Percentiles rank a stretch among this genome's conserved stretches.
These are phyloP conservation scores for Oxyria digyna DNA, from an alignment of 148 eudicot species.

Conservation along the genomic window DNA sequence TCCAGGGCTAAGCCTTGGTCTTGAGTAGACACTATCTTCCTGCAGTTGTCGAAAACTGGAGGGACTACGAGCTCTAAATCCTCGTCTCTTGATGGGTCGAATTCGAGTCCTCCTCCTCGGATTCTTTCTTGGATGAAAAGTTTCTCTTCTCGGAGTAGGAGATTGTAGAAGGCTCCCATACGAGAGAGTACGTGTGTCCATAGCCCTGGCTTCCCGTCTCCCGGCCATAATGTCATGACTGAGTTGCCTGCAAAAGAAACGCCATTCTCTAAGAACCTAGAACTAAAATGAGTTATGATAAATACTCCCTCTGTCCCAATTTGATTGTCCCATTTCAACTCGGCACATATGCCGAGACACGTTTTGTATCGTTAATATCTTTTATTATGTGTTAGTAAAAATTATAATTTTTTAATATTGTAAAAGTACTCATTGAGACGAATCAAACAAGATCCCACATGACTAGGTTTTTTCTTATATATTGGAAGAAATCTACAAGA, in stretches of 20 bases:
- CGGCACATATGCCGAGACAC: too few species aligned
- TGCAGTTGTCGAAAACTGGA: conserved; percentile 63
- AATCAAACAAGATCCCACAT: too few species aligned
- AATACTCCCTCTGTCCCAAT: too few species aligned
- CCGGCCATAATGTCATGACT: conserved; percentile 55
- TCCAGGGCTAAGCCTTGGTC: conserved; percentile 62
- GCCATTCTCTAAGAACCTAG: too few species aligned
- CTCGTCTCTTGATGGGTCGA: conserved; percentile 28
- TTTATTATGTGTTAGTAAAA: too few species aligned
- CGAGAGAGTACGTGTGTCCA: conserved; percentile 71
- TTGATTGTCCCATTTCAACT: too few species aligned
- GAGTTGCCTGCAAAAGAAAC: conserved; percentile 47
- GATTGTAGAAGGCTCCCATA: conserved; percentile 63
- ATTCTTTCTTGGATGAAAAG: conserved; percentile 26
- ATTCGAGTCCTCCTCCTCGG: background rate
- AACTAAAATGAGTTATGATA: too few species aligned
- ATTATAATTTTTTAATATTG: too few species aligned
- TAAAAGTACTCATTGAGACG: too few species aligned
- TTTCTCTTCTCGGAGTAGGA: conserved; percentile 66
- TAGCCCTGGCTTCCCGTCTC: conserved; percentile 86
- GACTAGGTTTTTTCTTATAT: too few species aligned
- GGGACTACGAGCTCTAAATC: conserved; percentile 64
- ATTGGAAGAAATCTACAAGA: too few species aligned
- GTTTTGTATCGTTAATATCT: too few species aligned
- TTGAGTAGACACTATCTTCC: conserved; percentile 34